Base-by-base conservation (phyloP, 75 land plant genomes). In the Adiantum capillusveneris region DNA sequence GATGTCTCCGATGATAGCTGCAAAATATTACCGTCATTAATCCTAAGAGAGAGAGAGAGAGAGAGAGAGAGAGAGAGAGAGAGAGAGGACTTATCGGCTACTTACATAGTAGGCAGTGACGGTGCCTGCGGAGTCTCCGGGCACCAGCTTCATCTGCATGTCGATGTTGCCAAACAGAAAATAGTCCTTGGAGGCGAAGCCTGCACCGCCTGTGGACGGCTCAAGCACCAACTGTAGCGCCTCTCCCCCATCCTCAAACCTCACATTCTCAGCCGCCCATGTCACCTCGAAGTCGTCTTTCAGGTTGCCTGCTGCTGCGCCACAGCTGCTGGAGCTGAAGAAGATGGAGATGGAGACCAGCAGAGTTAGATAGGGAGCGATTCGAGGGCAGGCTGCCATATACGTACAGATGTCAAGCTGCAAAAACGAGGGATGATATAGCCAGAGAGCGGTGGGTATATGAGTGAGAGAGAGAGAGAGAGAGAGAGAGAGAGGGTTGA, bases 141-240 rank as follows among this genome's bases (percentile, higher is more conserved):
- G 51, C 20, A 48, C 51, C 18, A 48, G 51, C 51, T 48, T 48
- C 18, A 48, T 48, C 18, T 18, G 51, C 51, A 48, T 48, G 51
- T 48, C 18, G 51, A 48, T 48, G 11, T 20, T 48, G 20, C 51
- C 51, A 19, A 48, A 48, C 18, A 48, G 18, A 19, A 16, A 48
- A 5, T 19, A 16, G 20, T 18, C 6, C 51, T 48, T 48, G 20
- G 51, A 48, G 5, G 51, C 51, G 20, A 48, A 48, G 6, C 51
- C 51, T 19, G 51, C 43, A 41, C 43, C 43, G 14, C 43, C 43
- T 9, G 43, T 41, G 43, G 9, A 9, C 12, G 9, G 9, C 12
- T 41, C 43, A 14, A 41, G 43, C 43, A 9, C 14, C 12, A 41
- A 14, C 43, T 9, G 12, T 9, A 41, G 43, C 12, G 43, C 43